These are phyloP conservation scores for Metschnikowia gelsemii DNA, from an alignment of 805 yeast species.

Conservation along the genomic window DNA sequence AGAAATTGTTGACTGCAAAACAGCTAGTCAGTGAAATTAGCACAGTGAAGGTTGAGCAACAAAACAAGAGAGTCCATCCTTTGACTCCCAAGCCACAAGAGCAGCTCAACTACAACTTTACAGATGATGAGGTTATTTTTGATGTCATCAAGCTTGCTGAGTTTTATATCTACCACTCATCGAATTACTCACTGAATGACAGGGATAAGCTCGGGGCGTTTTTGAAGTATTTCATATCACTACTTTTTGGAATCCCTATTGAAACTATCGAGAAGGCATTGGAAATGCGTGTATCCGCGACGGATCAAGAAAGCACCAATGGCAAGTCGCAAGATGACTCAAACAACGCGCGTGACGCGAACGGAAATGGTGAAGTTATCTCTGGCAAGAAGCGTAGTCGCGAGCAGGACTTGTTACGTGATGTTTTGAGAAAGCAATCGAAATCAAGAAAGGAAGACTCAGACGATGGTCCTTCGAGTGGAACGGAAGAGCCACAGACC, in stretches of 20 bases:
- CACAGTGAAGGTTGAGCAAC: constrained; percentile 87
- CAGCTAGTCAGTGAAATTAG: constrained; percentile 89
- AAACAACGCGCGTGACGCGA: constrained; percentile 15
- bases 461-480: constrained; percentile 33
- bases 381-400: constrained; percentile 49
- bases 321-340: constrained; percentile 17
- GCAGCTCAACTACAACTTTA: constrained; percentile 59
- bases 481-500: constrained; percentile 34
- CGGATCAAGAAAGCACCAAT: constrained; percentile 19
- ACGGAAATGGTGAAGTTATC: constrained; percentile 9
- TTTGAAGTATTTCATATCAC: constrained; percentile 63
- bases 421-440: constrained; percentile 57
- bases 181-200: constrained; percentile 77
- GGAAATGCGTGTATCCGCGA: constrained; percentile 22
- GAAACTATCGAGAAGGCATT: constrained; percentile 46
- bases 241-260: constrained; percentile 65
- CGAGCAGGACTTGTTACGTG: constrained; percentile 56
- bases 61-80: constrained; percentile 82
- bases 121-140: constrained; percentile 64
- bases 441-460: constrained; percentile 36
- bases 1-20: constrained; percentile 84
- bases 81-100: constrained; percentile 84
- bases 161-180: constrained; percentile 63
- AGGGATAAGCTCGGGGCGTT: constrained; percentile 73
- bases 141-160: constrained; percentile 72